phyloP scores from a whole-genome alignment of 805 yeast species.

The Teunomyces stri region DNA sequence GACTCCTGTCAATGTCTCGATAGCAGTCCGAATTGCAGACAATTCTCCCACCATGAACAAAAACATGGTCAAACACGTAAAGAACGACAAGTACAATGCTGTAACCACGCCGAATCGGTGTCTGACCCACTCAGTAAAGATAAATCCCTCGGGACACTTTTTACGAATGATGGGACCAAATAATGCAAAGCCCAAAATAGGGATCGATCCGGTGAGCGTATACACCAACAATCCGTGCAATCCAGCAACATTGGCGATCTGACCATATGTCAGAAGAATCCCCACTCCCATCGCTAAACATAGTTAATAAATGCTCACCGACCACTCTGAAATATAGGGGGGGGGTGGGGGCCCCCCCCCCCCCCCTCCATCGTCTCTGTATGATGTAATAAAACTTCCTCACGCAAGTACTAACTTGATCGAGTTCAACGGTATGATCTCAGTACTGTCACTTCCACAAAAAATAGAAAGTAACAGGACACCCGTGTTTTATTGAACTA shows the following conservation, averaged over 20 bases:
- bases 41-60: conserved; percentile 86
- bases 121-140: conserved; percentile 92
- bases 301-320: conserved; percentile 5
- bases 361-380: no score
- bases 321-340: background rate
- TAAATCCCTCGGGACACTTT: conserved; percentile 86
- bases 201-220: conserved; percentile 75
- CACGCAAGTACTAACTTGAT: conserved; percentile 83
- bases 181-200: conserved; percentile 78
- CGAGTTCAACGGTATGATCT: conserved; percentile 78
- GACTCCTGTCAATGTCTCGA: conserved; percentile 73
- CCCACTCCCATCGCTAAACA: conserved; percentile 81
- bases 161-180: conserved; percentile 78
- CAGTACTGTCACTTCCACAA: conserved; percentile 46
- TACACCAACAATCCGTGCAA: conserved; percentile 85
- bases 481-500: conserved; percentile 38
- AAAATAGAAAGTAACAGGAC: conserved; percentile 31
- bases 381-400: conserved; percentile 39
- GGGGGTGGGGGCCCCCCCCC: no score
- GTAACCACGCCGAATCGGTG: conserved; percentile 72
- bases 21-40: conserved; percentile 74
- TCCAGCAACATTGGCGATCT: conserved; percentile 83
- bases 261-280: conserved; percentile 78
- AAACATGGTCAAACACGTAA: conserved; percentile 81
- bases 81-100: conserved; percentile 71